phyloP scores from a whole-genome alignment of 371 early-diverging fungal species.

The Parasitella parasitica region DNA sequence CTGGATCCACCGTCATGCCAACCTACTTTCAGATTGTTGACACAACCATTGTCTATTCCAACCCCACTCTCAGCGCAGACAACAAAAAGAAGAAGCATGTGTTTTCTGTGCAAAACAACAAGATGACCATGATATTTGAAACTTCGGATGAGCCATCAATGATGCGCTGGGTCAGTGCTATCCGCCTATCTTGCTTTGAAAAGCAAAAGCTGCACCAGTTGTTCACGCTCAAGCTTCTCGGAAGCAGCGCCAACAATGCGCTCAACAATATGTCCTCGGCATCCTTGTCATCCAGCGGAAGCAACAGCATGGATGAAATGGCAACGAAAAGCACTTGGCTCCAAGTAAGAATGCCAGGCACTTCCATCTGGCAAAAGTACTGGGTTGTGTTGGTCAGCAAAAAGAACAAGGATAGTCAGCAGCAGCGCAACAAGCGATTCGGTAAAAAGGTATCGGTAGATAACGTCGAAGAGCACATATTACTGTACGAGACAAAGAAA shows the following conservation, averaged over 20 bases:
- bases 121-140: conserved; percentile 53
- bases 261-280: not conserved
- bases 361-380: conserved; percentile 62
- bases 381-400: conserved; percentile 52
- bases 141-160: conserved; percentile 50
- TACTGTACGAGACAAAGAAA: conserved; percentile 56
- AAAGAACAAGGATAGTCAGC: conserved; percentile 44
- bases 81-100: conserved; percentile 47
- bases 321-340: conserved; percentile 26
- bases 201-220: conserved; percentile 69
- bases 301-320: not conserved
- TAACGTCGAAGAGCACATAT: conserved; percentile 20
- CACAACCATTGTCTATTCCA: conserved; percentile 45
- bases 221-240: conserved; percentile 64
- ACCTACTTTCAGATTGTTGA: conserved; percentile 69
- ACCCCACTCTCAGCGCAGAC: conserved; percentile 26
- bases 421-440: conserved; percentile 33
- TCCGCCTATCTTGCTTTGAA: conserved; percentile 78
- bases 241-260: not conserved
- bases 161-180: conserved; percentile 58
- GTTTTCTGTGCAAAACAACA: conserved; percentile 36
- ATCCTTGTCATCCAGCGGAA: conserved; percentile 25
- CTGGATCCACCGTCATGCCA: conserved; percentile 52
- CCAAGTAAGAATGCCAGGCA: conserved; percentile 60
- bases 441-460: conserved; percentile 28